Evolutionary conservation across 176 grass and related monocot species (phyloP), one percentile per base, ranked within the genome.

Genomic region (Paspalum notatum): DNA sequence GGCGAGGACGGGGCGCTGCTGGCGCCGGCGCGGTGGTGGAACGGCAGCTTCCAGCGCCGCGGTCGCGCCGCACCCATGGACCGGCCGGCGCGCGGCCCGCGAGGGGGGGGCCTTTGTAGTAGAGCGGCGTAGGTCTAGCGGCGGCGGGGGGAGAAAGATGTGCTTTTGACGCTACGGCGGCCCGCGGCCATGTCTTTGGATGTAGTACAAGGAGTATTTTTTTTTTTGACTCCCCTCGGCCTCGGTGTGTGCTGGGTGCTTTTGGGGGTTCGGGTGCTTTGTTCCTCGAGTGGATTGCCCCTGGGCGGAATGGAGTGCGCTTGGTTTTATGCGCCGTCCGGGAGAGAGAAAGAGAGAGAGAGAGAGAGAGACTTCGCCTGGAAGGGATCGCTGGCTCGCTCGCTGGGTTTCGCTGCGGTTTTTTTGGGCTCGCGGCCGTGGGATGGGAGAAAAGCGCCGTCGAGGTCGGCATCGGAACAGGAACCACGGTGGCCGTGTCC

Each of bases 31-130:
- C 14, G 2, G 68, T 85, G 91, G 88, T 87, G 91, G 87, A 93
- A 93, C 39, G 87, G 88, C 22, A 93, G 62, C 85, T 84, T 85
- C 91, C 91, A 93, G 76, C 91, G 87, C 12, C 88, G 78, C 27
- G 88, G 79, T 50, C 83, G 88, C 49, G 55, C 67, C 43, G 83
- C 74, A 73, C 88, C 88, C 88, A 90, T 90, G 78, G 37, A 52
- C 37, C 67, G 55, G 32, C 37, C 67, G 55, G 32, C 52, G 48
- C 13, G 13, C 57, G 59, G 25, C 6, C 11, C 10, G 18, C 5
- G 12, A 11, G 5, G 1, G 0, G 10, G 9, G 57, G 39, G 11
- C 74, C 50, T 68, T 16, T 51, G 21, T 46, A 43, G n/a, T 42
- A 66, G 62, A n/a, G n/a, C n/a, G n/a, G n/a, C n/a, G n/a, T n/a